Conservation (phyloP, 139 green algal species). For the Chlamydomonas applanata region DNA sequence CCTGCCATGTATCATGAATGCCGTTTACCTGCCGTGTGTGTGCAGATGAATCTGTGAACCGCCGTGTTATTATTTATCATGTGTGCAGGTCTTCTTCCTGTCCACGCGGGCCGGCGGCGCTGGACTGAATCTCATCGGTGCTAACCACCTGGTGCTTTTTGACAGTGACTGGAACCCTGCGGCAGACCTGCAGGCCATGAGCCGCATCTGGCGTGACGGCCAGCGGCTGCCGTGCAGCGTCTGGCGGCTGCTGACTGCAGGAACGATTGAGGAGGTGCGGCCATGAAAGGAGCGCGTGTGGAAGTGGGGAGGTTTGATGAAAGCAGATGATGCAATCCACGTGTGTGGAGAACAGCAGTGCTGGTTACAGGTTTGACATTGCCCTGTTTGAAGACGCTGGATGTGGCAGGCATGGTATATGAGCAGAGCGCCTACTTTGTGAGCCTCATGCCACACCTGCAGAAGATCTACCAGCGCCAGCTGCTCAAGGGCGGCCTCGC, state of each 20-base stretch:
- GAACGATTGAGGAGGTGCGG: not conserved
- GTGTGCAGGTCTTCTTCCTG: slow-evolving; percentile 79
- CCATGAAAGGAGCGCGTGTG: too few species aligned
- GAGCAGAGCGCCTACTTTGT: too few species aligned
- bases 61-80: not conserved
- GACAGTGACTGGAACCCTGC: slow-evolving; percentile 56
- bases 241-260: not conserved
- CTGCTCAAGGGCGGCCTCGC: slow-evolving; percentile 72
- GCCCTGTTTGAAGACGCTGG: too few species aligned
- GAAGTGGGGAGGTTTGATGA: too few species aligned
- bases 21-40: not conserved
- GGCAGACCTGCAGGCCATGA: not conserved
- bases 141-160: slow-evolving; percentile 67
- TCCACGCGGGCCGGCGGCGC: slow-evolving; percentile 82
- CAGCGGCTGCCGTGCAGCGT: not conserved
- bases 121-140: slow-evolving; percentile 87
- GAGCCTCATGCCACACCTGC: too few species aligned
- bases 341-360: too few species aligned
- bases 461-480: slow-evolving; percentile 88
- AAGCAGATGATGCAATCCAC: too few species aligned
- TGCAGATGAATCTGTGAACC: not conserved
- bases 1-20: not conserved
- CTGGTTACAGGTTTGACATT: too few species aligned
- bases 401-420: too few species aligned
- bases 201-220: not conserved